These are phyloP conservation scores for Aspergillus conjunctus DNA, from an alignment of 495 filamentous ascomycete species.

Conservation along the genomic window DNA sequence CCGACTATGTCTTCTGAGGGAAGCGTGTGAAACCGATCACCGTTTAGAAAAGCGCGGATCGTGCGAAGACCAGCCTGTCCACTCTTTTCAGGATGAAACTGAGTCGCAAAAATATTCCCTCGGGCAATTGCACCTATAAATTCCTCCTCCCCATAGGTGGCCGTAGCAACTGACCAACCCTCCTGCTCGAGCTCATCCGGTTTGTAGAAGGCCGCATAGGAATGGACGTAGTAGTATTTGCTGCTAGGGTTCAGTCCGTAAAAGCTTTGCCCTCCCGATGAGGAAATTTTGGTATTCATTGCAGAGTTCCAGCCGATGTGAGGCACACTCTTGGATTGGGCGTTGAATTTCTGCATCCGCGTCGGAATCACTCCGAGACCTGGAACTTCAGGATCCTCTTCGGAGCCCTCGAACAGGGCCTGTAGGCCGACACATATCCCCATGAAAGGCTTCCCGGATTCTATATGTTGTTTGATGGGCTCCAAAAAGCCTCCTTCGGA, in stretches of 20 bases:
- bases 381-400: slow-evolving; percentile 67
- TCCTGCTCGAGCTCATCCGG: slow-evolving; percentile 69
- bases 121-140: slow-evolving; percentile 90
- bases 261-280: slow-evolving; percentile 54
- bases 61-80: slow-evolving; percentile 84
- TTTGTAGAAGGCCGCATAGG: slow-evolving; percentile 80
- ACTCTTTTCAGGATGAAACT: slow-evolving; percentile 98
- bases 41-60: slow-evolving; percentile 80
- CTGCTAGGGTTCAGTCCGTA: slow-evolving; percentile 76
- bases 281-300: slow-evolving; percentile 50
- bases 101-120: slow-evolving; percentile 83
- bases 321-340: slow-evolving; percentile 80
- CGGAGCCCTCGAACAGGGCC: slow-evolving; percentile 81
- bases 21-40: slow-evolving; percentile 53
- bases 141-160: slow-evolving; percentile 81
- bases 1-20: slow-evolving; percentile 28
- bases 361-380: slow-evolving; percentile 77
- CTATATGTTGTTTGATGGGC: slow-evolving; percentile 77
- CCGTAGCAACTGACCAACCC: slow-evolving; percentile 89
- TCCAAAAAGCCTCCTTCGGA: slow-evolving; percentile 75
- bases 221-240: slow-evolving; percentile 99
- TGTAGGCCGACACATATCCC: slow-evolving; percentile 96
- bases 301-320: slow-evolving; percentile 99
- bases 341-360: slow-evolving; percentile 73
- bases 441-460: slow-evolving; percentile 92